Base-by-base conservation (phyloP, 2,329 filamentous ascomycete species). In the Aspergillus intermedius region DNA sequence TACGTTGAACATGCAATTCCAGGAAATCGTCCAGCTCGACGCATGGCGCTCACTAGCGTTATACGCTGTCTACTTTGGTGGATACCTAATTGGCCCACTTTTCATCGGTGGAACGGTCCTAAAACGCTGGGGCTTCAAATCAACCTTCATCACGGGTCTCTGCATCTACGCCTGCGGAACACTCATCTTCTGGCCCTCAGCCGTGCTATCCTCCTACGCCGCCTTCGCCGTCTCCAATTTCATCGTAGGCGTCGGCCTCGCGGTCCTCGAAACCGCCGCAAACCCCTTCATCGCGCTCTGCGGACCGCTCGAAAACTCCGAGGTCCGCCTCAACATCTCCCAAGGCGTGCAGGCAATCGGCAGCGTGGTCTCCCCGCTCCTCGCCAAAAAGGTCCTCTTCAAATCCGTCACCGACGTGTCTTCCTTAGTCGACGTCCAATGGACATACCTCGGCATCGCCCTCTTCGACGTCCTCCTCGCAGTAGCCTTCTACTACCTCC, bases 1-100 rank as follows among this genome's bases (percentile, higher is more conserved):
- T 60, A 86, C 84, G 0, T 77, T 96, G 23, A 95, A 95, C 63
- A 60, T 64, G 0, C 77, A 80, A 47, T 83, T 84, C 55, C 77
- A 81, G 57, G 55, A 61, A 10, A 74, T 82, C 10, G 76, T 77
- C 10, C 50, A 59, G 1, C 37, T 70, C 5, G 60, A 63, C 25
- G 34, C 57, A 3, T 70, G 66, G 66, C 60, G 59, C 10, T 68
- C 62, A 1, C 44, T 67, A 45, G 79, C 76, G 10, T 74, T 83
- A 8, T 80, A 83, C 54, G 77, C 73, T 37, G 78, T 80, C 10
- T 84, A 84, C 59, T 84, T 75, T 52, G 73, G 71, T 4, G 81
- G 79, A 2, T 84, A 84, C 57, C 59, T 81, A 9, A 51, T 81
- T 8, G 80, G 75, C 0, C 79, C 81, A 1, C 57, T 80, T 7